A percentile compares a stretch with the other conserved stretches of the same genome.
Conservation (phyloP, 257 asterid genomes). For the Striga asiatica region DNA sequence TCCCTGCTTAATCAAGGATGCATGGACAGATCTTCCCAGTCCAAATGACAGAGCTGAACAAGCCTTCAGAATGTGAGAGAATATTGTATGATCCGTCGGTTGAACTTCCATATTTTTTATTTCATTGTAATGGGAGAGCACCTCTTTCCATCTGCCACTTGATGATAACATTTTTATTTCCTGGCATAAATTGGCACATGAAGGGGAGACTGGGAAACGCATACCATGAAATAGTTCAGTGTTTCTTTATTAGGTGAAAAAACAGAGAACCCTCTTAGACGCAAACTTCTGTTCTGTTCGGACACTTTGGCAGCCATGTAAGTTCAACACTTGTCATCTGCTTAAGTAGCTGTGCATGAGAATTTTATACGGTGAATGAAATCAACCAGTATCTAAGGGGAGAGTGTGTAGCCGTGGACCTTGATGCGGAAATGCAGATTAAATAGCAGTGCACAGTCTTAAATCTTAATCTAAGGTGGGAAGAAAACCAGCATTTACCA, state of each 20-base stretch:
- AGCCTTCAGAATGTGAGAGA: constrained; percentile 61
- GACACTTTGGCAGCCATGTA: too few species aligned
- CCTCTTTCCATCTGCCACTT: constrained; percentile 47
- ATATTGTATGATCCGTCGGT: constrained; percentile 38
- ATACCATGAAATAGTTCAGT: constrained; percentile 17
- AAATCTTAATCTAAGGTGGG: too few species aligned
- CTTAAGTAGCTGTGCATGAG: too few species aligned
- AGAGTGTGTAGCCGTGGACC: too few species aligned
- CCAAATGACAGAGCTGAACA: constrained; percentile 30
- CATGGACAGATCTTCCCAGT: constrained; percentile 48
- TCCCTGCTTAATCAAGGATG: constrained; percentile 57
- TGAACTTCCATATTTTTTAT: constrained; percentile 27
- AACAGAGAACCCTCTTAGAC: constrained; percentile 7
- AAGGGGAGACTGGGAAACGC: constrained; percentile 26
- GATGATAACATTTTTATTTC: constrained; percentile 37
- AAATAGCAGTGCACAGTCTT: too few species aligned
- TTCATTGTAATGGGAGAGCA: constrained; percentile 33
- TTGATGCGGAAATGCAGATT: too few species aligned
- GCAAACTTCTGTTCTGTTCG: background rate
- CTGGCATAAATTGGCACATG: constrained; percentile 25
- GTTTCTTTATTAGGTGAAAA: background rate
- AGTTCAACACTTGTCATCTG: too few species aligned
- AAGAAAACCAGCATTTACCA: too few species aligned
- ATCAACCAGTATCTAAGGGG: too few species aligned
- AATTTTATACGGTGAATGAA: too few species aligned